A percentile compares a stretch with the other conserved stretches of the same genome.
Conservation (phyloP, 2,329 filamentous ascomycete species). For the Botrytis elliptica region DNA sequence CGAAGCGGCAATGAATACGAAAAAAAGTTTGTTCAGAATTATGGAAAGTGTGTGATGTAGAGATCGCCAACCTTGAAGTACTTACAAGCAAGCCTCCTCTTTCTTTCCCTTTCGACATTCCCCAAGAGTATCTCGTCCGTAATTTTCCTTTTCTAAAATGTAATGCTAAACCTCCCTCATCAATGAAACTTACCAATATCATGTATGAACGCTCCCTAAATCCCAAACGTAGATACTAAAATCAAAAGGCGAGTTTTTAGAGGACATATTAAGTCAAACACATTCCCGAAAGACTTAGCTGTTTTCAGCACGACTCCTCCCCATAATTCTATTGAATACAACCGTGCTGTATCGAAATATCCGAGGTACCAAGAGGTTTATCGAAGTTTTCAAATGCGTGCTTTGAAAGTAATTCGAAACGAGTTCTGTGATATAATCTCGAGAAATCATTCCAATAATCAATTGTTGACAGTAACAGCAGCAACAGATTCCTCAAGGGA, state of each 20-base stretch:
- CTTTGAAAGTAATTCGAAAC: neutral
- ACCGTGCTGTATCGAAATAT: neutral
- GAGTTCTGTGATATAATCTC: neutral
- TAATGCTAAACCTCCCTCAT: slow-evolving; percentile 7
- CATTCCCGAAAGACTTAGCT: slow-evolving; percentile 36
- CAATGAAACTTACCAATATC: slow-evolving; percentile 28
- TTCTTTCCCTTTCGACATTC: neutral
- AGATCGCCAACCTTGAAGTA: slow-evolving; percentile 39
- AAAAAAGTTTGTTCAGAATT: slow-evolving; percentile 11
- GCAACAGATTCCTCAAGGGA: slow-evolving; percentile 34
- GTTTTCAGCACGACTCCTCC: slow-evolving; percentile 23
- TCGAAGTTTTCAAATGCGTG: neutral
- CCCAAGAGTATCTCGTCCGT: neutral
- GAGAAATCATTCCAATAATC: slow-evolving; percentile 7
- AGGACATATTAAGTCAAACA: slow-evolving; percentile 27
- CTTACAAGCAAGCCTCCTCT: slow-evolving; percentile 34
- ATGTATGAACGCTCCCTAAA: slow-evolving; percentile 18
- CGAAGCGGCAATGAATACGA: slow-evolving; percentile 6
- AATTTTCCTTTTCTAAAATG: slow-evolving; percentile 11
- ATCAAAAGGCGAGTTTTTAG: slow-evolving; percentile 26
- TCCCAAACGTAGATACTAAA: slow-evolving; percentile 30
- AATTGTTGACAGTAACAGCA: slow-evolving; percentile 32
- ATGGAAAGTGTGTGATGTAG: slow-evolving; percentile 27
- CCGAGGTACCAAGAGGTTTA: neutral
- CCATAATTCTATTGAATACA: slow-evolving; percentile 14